Conservation (phyloP, 1,139 yeast genomes). For the Kodamaea alishanica region DNA sequence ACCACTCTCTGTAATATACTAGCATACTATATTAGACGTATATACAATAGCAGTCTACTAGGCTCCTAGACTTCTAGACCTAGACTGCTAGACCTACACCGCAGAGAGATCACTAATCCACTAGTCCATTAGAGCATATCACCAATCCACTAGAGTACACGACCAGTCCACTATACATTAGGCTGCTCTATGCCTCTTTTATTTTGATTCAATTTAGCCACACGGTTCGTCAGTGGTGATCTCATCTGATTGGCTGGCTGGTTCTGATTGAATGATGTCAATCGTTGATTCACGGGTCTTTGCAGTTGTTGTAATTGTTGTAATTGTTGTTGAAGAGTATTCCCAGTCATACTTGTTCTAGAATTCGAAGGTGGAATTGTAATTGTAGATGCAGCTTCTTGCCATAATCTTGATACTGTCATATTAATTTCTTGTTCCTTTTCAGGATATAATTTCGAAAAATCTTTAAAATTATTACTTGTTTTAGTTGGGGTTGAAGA, state of each 20-base stretch:
- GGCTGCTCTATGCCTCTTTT: too few species aligned
- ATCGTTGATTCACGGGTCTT: constrained; percentile 26
- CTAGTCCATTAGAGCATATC: too few species aligned
- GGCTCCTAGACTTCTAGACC: too few species aligned
- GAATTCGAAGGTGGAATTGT: constrained; percentile 4
- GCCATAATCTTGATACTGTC: constrained; percentile 37
- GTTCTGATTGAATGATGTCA: constrained; percentile 24
- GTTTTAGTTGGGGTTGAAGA: neutral
- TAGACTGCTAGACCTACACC: too few species aligned
- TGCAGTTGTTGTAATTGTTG: constrained; percentile 16
- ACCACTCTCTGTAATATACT: too few species aligned
- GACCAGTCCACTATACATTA: too few species aligned
- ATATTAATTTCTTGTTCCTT: constrained; percentile 29
- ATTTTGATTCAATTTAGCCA: constrained; percentile 25
- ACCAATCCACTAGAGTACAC: too few species aligned
- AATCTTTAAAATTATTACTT: constrained; percentile 36
- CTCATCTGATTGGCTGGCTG: constrained; percentile 14
- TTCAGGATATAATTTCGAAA: constrained; percentile 30
- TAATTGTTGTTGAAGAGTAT: constrained; percentile 3
- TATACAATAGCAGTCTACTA: too few species aligned
- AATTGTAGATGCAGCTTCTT: constrained; percentile 29
- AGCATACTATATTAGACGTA: too few species aligned
- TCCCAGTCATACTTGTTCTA: neutral
- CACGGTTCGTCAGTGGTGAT: constrained; percentile 31
- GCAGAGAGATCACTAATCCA: too few species aligned